Conservation (phyloP, 1,284 basidiomycete genomes). For the Tilletia setariae region DNA sequence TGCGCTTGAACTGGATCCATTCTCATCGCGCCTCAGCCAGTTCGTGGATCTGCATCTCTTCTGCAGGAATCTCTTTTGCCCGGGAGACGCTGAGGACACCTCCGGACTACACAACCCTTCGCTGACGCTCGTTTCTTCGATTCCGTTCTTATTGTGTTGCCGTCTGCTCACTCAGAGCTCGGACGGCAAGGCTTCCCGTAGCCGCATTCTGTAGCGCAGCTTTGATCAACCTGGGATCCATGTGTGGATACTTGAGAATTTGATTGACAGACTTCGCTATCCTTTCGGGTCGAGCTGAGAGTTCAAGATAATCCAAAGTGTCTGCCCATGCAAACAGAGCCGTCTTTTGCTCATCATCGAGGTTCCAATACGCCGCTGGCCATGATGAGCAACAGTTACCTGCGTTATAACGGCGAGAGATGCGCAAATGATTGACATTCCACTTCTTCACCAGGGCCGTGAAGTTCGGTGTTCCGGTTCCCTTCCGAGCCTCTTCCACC, state of each 20-base stretch:
- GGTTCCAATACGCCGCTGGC: background rate
- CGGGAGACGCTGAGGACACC: background rate
- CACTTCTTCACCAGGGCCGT: background rate
- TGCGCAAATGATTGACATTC: background rate
- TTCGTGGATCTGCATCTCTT: background rate
- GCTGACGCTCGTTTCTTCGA: background rate
- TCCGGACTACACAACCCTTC: background rate
- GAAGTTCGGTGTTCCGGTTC: background rate
- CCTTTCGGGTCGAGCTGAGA: background rate
- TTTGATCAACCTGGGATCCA: background rate
- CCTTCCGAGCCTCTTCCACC: background rate
- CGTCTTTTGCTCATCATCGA: background rate
- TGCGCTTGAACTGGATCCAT: background rate
- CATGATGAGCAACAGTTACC: background rate
- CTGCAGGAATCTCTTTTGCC: background rate
- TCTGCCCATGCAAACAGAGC: background rate
- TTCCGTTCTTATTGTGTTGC: background rate
- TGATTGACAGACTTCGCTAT: background rate
- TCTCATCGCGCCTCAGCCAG: background rate
- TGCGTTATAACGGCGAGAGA: background rate
- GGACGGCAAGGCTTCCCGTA: background rate
- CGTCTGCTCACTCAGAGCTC: background rate
- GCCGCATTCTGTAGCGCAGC: background rate
- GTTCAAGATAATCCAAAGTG: background rate
- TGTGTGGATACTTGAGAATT: background rate